Conservation (phyloP, 192 early-diverging fungal genomes). For the Backusella morwellensis region DNA sequence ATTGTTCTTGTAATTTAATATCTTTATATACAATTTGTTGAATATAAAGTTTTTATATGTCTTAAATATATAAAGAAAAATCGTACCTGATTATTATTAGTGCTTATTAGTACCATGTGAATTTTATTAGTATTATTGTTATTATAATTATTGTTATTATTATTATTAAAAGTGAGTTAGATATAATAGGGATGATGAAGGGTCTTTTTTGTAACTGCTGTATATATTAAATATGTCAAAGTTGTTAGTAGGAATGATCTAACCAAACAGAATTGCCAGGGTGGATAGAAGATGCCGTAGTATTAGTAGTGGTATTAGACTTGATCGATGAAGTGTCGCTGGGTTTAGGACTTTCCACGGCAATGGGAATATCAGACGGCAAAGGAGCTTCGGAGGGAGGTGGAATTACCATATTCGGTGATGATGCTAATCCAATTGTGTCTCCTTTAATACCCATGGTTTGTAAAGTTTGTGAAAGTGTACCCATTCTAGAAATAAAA, state of each 20-base stretch:
- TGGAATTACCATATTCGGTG: conserved; percentile 26
- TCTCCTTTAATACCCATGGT: conserved; percentile 51
- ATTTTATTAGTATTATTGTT: not conserved
- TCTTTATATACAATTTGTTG: too few species aligned
- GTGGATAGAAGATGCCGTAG: not conserved
- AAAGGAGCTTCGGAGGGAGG: conserved; percentile 34
- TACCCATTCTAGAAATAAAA: conserved; percentile 21
- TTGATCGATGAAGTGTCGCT: not conserved
- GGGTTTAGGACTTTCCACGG: not conserved
- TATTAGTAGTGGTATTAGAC: not conserved
- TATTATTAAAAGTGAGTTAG: not conserved
- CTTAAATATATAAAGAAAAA: not conserved
- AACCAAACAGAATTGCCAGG: conserved; percentile 13
- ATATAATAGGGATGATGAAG: not conserved
- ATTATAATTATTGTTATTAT: not conserved
- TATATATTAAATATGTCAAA: not conserved
- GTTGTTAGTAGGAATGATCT: not conserved
- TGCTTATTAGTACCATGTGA: not conserved
- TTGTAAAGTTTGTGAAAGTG: conserved; percentile 12
- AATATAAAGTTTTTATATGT: too few species aligned
- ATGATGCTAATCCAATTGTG: conserved; percentile 11
- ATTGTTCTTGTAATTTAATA: too few species aligned
- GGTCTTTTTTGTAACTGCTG: not conserved
- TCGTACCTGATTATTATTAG: too few species aligned
- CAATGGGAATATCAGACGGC: not conserved